Conservation (phyloP, 2,329 filamentous ascomycete genomes). For the Colletotrichum tamarilloi region DNA sequence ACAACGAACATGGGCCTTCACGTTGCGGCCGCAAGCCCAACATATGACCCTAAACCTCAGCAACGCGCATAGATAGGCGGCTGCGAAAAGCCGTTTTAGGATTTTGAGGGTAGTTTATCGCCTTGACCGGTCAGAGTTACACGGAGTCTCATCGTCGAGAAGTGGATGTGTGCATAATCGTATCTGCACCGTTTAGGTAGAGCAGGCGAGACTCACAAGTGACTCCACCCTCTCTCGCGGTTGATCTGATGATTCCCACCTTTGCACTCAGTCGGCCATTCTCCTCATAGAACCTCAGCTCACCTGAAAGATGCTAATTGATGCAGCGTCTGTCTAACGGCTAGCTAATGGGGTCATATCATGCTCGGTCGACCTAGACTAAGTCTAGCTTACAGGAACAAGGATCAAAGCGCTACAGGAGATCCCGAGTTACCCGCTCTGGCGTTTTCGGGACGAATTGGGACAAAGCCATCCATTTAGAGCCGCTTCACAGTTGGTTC, state of each 20-base stretch:
- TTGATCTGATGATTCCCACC: neutral
- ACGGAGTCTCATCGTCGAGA: neutral
- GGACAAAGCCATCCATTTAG: slow-evolving; percentile 6
- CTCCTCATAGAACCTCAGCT: neutral
- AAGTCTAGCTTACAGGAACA: neutral
- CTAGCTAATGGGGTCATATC: neutral
- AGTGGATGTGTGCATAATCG: neutral
- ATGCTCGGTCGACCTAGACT: neutral
- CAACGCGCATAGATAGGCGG: neutral
- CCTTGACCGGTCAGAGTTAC: neutral
- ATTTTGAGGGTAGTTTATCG: neutral
- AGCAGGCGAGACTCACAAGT: neutral
- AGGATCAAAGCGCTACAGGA: neutral
- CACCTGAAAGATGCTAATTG: neutral
- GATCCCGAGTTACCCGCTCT: slow-evolving; percentile 14
- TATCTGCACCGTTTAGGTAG: neutral
- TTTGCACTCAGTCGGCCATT: neutral
- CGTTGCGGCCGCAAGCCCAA: too few relatives aligned
- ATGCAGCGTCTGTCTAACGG: neutral
- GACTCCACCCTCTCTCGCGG: neutral
- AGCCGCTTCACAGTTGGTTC: neutral
- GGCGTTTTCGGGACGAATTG: neutral
- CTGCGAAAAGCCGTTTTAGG: neutral
- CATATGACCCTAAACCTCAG: neutral
- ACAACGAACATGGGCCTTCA: too few relatives aligned